Evolutionary conservation across 2,329 filamentous ascomycete species (phyloP).

Genomic region (Phyllosticta citribraziliensis): DNA sequence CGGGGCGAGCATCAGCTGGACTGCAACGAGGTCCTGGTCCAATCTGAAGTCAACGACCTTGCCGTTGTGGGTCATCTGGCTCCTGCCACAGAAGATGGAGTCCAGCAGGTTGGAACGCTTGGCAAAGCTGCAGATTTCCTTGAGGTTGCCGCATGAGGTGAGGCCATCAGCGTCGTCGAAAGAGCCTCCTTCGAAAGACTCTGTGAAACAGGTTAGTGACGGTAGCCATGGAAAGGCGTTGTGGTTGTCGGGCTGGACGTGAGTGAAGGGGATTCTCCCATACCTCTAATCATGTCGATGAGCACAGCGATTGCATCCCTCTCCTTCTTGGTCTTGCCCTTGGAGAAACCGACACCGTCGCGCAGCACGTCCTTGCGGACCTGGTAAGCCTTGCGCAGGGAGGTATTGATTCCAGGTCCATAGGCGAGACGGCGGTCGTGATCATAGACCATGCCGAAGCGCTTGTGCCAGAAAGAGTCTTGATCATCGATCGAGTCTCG

Average conservation of each 20-base stretch:
- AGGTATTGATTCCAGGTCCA: constrained; percentile 16
- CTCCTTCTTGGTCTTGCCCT: constrained; percentile 21
- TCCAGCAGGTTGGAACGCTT: constrained; percentile 20
- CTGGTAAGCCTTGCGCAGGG: constrained; percentile 30
- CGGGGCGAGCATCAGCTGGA: constrained; percentile 25
- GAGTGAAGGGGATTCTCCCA: constrained; percentile 12
- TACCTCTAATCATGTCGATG: constrained; percentile 35
- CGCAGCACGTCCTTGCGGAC: background rate
- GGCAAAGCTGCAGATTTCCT: constrained; percentile 22
- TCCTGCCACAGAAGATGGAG: constrained; percentile 15
- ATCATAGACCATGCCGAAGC: constrained; percentile 36
- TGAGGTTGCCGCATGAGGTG: constrained; percentile 26
- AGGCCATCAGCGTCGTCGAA: constrained; percentile 14
- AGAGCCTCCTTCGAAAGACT: background rate
- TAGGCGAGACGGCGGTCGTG: constrained; percentile 5
- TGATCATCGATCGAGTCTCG: constrained; percentile 31
- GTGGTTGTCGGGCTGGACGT: background rate
- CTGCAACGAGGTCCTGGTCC: constrained; percentile 17
- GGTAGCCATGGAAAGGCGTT: background rate
- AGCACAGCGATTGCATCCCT: constrained; percentile 28
- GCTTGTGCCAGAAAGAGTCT: constrained; percentile 38
- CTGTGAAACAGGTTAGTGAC: background rate
- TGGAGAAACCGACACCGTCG: constrained; percentile 18
- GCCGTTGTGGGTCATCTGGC: constrained; percentile 1
- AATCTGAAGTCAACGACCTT: background rate